Evolutionary conservation across 2,329 filamentous ascomycete genomes (phyloP), one percentile per base, ranked within the genome.

Genomic region (Xylariaceae sp.): DNA sequence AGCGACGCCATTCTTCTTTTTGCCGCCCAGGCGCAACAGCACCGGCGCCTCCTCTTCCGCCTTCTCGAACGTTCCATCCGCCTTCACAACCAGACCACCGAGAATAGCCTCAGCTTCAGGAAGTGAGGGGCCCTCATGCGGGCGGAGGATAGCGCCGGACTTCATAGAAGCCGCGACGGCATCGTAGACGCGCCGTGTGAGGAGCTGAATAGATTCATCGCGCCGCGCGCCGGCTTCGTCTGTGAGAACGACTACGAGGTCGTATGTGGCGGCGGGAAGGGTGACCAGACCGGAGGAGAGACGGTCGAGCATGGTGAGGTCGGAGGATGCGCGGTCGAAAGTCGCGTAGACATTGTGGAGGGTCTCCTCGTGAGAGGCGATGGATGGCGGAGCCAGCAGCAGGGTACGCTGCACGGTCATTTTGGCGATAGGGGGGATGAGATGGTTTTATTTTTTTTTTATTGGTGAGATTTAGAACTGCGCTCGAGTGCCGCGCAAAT

Each of bases 291-390:
- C 91, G 42, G 89, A 84, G 1, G 89, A 86, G 47, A 99, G 83
- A 55, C 94, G 90, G 77, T 99, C 94, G 62, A 99, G 88, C 94
- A 99, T 99, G 75, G 97, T 94, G 56, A 99, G 81, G 72, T 99
- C 94, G 63, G 92, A 93, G 51, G 82, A 79, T 64, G 82, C 78
- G 71, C 91, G 88, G 73, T 94, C 86, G 77, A 90, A 86, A 59
- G 85, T 79, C 60, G 85, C 80, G 69, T 96, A 84, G 63, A 94
- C 80, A 66, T 79, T 78, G 65, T 85, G 83, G 65, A 97, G 82
- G 68, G 86, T 86, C 66, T 90, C 87, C 66, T 92, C 90, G 75
- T 96, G 88, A 57, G 90, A 85, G 66, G 94, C 88, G 68, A 97
- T 84, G 23, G 92, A 96, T 10, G 94, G 92, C 56, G 94, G 93